phyloP scores from a whole-genome alignment of 352 stramenopile species.

The Thraustochytrium sp. region DNA sequence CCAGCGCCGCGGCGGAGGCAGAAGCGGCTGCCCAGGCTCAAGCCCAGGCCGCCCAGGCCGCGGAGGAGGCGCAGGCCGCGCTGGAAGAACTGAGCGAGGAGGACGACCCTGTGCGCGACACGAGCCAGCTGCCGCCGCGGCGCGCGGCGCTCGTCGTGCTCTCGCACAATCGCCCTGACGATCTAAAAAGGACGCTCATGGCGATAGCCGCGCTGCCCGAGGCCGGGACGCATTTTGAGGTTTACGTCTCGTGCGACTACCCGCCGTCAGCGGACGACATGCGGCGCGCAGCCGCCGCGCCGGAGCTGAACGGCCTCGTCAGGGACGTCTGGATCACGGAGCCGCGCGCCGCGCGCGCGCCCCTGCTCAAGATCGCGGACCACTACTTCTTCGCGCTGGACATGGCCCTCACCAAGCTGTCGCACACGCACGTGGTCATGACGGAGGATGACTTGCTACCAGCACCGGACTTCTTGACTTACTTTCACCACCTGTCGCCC shows the following conservation, averaged over 20 bases:
- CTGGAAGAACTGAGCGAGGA: no score
- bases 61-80: no score
- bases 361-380: slow-evolving; percentile 32
- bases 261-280: not conserved
- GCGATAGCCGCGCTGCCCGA: not conserved
- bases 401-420: not conserved
- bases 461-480: not conserved
- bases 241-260: slow-evolving; percentile 5
- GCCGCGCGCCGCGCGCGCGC: not conserved
- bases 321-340: not conserved
- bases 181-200: not conserved
- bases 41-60: no score
- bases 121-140: not conserved
- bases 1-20: no score
- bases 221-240: not conserved
- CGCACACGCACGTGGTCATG: not conserved
- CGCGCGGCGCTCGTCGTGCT: not conserved
- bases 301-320: not conserved
- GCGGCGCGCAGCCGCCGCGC: not conserved
- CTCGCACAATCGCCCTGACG: not conserved
- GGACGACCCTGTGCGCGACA: not conserved
- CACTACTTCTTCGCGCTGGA: slow-evolving; percentile 46
- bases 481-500: not conserved
- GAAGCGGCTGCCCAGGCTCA: no score
- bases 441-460: slow-evolving; percentile 20